phyloP scores from a whole-genome alignment of 768 basidiomycete species.

The Polyporus arcularius region DNA sequence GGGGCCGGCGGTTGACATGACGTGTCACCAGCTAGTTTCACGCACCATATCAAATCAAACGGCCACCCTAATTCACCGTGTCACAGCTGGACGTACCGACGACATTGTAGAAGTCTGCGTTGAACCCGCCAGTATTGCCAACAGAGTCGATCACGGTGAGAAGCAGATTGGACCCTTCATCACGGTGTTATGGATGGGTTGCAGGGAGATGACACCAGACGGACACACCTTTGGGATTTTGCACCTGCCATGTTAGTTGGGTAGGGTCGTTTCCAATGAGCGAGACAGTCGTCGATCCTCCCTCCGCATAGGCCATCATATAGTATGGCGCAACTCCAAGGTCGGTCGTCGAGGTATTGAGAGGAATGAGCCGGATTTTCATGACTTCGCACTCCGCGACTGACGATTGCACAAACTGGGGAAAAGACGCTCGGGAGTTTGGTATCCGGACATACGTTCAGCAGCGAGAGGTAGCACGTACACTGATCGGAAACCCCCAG shows the following conservation, averaged over 20 bases:
- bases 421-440: background rate
- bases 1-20: conserved; percentile 26
- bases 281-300: conserved; percentile 34
- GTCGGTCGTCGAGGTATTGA: conserved; percentile 22
- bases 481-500: conserved; percentile 13
- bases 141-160: conserved; percentile 46
- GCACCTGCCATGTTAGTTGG: conserved; percentile 40
- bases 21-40: conserved; percentile 29
- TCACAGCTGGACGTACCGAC: conserved; percentile 31
- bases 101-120: conserved; percentile 37
- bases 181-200: background rate
- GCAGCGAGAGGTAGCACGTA: background rate
- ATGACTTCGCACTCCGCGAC: conserved; percentile 27
- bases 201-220: background rate
- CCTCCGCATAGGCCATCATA: conserved; percentile 43
- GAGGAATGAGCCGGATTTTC: conserved; percentile 25
- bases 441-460: background rate
- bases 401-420: conserved; percentile 24
- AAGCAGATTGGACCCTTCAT: conserved; percentile 43
- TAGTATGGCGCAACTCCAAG: conserved; percentile 39
- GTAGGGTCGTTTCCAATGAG: conserved; percentile 32
- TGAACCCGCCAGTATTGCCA: conserved; percentile 44
- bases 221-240: conserved; percentile 42
- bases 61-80: no score
- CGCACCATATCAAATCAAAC: conserved; percentile 4